A percentile compares a stretch with the other conserved stretches of the same genome.
phyloP scores from a whole-genome alignment of 306 rosid genomes.

The Glycyrrhiza uralensis region DNA sequence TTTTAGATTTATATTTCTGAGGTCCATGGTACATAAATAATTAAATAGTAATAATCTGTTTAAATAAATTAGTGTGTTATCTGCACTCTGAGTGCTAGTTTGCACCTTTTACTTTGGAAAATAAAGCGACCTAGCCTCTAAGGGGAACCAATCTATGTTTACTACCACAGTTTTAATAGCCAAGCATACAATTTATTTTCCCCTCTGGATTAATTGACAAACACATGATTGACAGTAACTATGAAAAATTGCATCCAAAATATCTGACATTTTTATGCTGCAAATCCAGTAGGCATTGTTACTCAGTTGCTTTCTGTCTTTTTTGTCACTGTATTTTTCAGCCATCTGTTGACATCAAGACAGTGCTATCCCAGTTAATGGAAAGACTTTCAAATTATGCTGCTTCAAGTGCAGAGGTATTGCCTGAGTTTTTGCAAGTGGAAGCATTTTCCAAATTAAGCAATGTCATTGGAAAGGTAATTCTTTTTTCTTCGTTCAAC shows the following conservation, averaged over 20 bases:
- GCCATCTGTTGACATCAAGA: conserved; percentile 95
- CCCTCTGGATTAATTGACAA: neutral
- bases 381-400: conserved; percentile 97
- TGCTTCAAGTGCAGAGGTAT: conserved; percentile 90
- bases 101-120: neutral
- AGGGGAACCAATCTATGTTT: neutral
- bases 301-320: conserved; percentile 14
- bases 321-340: conserved; percentile 32
- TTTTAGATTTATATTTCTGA: neutral
- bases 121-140: neutral
- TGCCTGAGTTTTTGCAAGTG: conserved; percentile 98
- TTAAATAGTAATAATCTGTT: neutral
- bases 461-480: conserved; percentile 93
- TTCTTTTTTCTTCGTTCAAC: neutral
- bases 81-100: conserved; percentile 8
- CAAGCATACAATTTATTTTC: neutral
- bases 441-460: conserved; percentile 98
- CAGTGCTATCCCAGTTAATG: conserved; percentile 93
- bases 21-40: neutral
- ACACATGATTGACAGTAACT: neutral
- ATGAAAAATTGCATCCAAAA: conserved; percentile 14
- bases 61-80: neutral
- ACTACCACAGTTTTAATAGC: conserved; percentile 13
- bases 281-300: neutral
- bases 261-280: conserved; percentile 18